Evolutionary conservation across 148 eudicot genomes (phyloP), one percentile per base, ranked within the genome.

Genomic region (Cornus controversa): DNA sequence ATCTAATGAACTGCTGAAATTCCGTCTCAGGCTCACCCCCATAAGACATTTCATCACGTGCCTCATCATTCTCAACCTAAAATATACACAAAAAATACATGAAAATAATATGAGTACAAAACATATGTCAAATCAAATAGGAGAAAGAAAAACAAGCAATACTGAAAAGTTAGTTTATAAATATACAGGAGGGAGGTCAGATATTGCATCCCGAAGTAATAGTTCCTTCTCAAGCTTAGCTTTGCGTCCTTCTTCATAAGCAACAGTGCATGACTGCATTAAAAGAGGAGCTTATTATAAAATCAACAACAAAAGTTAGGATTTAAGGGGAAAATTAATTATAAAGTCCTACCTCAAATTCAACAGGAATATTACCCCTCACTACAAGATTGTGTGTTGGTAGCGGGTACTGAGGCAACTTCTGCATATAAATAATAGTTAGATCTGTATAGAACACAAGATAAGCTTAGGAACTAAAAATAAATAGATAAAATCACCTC

Each of bases 171-270:
- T 31, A 31, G 23, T 60, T 31, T 40, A 20, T 25, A n/a, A 50
- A 36, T 74, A 70, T 90, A 94, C 98, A 65, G 79, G 78, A 20
- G 99, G 99, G 10, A 95, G 90, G 72, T 95, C 97, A 66, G 96
- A 90, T 31, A 95, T 87, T 8, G 94, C 97, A 81, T 93, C 96
- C 8, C 79, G 81, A 22, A 95, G 92, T 3, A 80, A 80, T 11
- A 95, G 85, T 62, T 90, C 86, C 36, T 76, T 72, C 77, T 90
- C 84, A 69, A 95, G 74, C 10, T 84, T 25, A 27, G 67, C 62
- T 20, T 57, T 18, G 23, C 64, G 73, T 4, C 81, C 90, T 76
- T 85, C 89, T 14, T 80, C 87, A 72, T 87, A 86, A 1, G 88
- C 92, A 34, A 95, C 99, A 1, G 81, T 64, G 67, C 85, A 88